phyloP scores from a whole-genome alignment of 305 asterid species.

The Rubia tinctorum region DNA sequence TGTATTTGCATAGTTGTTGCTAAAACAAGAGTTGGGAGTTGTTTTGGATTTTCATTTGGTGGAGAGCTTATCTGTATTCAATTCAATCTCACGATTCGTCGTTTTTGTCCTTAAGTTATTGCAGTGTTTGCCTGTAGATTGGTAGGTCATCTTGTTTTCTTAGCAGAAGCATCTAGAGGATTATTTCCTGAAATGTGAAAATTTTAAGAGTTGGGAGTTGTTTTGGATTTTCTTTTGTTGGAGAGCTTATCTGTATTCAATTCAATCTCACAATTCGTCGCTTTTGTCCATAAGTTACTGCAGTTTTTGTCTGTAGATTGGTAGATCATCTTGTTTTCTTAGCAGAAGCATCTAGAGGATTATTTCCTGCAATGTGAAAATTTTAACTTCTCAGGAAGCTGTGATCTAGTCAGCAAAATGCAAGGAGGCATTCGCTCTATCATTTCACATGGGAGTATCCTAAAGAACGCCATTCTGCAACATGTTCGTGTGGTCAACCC shows the following conservation, averaged over 20 bases:
- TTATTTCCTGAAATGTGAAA: not conserved
- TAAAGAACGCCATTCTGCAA: slow-evolving; percentile 62
- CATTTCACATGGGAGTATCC: slow-evolving; percentile 52
- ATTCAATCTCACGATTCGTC: not conserved
- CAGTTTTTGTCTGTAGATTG: not conserved
- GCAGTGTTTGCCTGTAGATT: not conserved
- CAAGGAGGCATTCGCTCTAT: slow-evolving; percentile 81
- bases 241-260: no score
- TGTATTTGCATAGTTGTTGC: not conserved
- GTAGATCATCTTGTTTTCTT: not conserved
- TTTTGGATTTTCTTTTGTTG: no score
- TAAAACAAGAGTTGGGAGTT: not conserved
- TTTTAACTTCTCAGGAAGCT: not conserved
- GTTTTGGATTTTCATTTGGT: not conserved
- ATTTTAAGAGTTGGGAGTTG: no score
- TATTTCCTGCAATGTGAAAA: not conserved
- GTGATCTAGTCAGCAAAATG: slow-evolving; percentile 45
- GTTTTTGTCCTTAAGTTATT: no score
- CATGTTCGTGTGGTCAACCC: slow-evolving; percentile 63
- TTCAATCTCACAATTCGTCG: no score
- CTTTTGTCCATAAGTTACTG: no score
- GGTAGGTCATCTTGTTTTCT: not conserved
- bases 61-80: not conserved
- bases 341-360: not conserved
- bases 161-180: not conserved